Evolutionary conservation across 2,329 filamentous ascomycete genomes (phyloP), one percentile per base, ranked within the genome.

Genomic region (Alternaria ventricosa): DNA sequence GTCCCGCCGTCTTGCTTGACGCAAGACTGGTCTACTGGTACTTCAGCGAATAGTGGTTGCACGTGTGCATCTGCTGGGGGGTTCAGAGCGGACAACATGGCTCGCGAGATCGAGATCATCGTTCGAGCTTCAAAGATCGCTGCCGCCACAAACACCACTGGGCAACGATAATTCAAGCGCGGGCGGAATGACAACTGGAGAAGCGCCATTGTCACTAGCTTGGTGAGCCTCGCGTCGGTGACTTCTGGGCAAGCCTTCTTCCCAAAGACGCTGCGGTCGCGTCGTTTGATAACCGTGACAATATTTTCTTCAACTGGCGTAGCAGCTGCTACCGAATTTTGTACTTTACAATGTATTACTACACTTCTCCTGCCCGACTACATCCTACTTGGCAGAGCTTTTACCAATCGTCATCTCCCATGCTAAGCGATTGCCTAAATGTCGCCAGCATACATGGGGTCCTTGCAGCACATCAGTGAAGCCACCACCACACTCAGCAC

Each of bases 1-100:
- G 50, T 50, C 10, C 60, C 57, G 10, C 45, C 60, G 4, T 20
- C 43, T 3, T 49, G 49, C 3, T 12, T 65, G 12, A 46, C 60
- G 12, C 5, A 46, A 23, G 10, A 55, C 18, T 62, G 55, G 51
- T 44, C 30, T 7, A 53, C 62, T 20, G 63, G 63, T 1, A 63
- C 50, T 28, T 59, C 63, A 8, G 30, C 60, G 15, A 63, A 28
- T 15, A 44, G n/a, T 12, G 60, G 63, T 6, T 65, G 63, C 30
- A 63, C 50, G 5, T 65, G 63, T 18, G 28, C 18, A 23, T 25
- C 61, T 6, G 13, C 47, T 25, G 6, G 12, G n/a, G 10, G 27
- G 2, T 23, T 46, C 1, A 15, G 27, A 27, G 9, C 44, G 2
- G 55, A 59, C 9, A 46, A 43, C 1, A 59, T 65, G 44, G 11